Percentiles rank a stretch among this genome's conserved stretches.
Evolutionary conservation across 768 basidiomycete genomes (phyloP).

Genomic region (Thelephora aurantiotincta): DNA sequence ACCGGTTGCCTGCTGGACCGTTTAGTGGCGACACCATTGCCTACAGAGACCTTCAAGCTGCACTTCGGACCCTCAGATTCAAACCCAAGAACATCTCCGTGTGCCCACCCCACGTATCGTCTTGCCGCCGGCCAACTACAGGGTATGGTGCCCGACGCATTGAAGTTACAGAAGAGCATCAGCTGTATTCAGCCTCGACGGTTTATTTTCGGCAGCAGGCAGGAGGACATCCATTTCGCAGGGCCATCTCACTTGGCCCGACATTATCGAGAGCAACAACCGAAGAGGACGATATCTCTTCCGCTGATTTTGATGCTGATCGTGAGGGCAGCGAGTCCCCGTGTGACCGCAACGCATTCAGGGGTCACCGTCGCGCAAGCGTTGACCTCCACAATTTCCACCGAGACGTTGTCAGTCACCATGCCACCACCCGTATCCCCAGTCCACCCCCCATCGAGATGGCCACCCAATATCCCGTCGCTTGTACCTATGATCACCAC

Average conservation of each 20-base stretch:
- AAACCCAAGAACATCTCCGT: conserved; percentile 75
- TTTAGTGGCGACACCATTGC: conserved; percentile 79
- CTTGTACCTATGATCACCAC: conserved; percentile 23
- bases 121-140: too few species aligned
- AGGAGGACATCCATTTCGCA: conserved; percentile 25
- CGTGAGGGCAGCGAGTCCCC: conserved; percentile 9
- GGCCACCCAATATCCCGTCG: conserved; percentile 78
- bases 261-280: conserved; percentile 25
- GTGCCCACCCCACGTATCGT: too few species aligned
- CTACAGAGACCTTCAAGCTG: conserved; percentile 69
- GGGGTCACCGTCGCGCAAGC: conserved; percentile 13
- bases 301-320: conserved; percentile 11
- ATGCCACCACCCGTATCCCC: conserved; percentile 10
- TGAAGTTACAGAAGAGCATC: conserved; percentile 69
- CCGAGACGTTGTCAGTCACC: conserved; percentile 15
- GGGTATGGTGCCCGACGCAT: conserved; percentile 53
- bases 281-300: conserved; percentile 20
- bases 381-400: conserved; percentile 19
- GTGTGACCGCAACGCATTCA: conserved; percentile 4
- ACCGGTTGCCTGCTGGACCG: conserved; percentile 76
- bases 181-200: conserved; percentile 53
- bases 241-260: conserved; percentile 34
- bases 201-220: conserved; percentile 52
- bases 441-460: conserved; percentile 36
- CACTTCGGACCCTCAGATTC: conserved; percentile 78